Evolutionary conservation across 108 stramenopile species (phyloP).

Genomic region (Cyclotella sp.): DNA sequence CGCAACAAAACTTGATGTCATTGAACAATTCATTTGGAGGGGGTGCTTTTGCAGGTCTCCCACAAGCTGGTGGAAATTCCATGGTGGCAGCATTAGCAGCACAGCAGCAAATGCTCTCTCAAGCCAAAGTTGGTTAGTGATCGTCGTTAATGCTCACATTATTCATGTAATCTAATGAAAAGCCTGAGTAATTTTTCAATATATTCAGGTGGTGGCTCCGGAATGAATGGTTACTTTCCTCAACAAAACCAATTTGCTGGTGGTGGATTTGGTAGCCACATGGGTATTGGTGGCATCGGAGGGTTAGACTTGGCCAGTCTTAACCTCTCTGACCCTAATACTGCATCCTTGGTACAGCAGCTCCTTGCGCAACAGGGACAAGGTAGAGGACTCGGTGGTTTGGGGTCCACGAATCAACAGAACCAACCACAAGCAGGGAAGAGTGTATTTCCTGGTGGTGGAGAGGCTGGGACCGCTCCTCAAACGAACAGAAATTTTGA

Average conservation of each 20-base stretch:
- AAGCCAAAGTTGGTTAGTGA: slow-evolving; percentile 14
- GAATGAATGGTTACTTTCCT: slow-evolving; percentile 3
- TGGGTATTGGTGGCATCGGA: neutral
- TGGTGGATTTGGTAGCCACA: slow-evolving; percentile 30
- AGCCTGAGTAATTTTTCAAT: slow-evolving; percentile 1
- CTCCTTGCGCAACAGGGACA: slow-evolving; percentile 44
- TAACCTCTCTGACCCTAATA: slow-evolving; percentile 29
- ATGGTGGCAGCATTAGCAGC: slow-evolving; percentile 33
- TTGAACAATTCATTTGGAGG: slow-evolving; percentile 34
- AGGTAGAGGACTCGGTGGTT: slow-evolving; percentile 3
- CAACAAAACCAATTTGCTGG: slow-evolving; percentile 44
- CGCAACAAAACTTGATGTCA: slow-evolving; percentile 33
- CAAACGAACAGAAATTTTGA: too few species aligned
- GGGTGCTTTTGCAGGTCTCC: slow-evolving; percentile 6
- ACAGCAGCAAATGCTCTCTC: slow-evolving; percentile 44
- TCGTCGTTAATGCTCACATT: neutral
- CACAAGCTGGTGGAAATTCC: slow-evolving; percentile 23
- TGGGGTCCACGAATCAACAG: slow-evolving; percentile 9
- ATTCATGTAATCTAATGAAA: neutral
- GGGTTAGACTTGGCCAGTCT: neutral
- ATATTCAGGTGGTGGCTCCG: slow-evolving; percentile 12
- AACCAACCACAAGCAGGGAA: neutral
- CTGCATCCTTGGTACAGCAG: slow-evolving; percentile 43
- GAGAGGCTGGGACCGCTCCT: too few species aligned
- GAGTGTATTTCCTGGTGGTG: neutral